These are phyloP conservation scores for Colletotrichum navitas DNA, from an alignment of 2,329 filamentous ascomycete species.

Conservation along the genomic window DNA sequence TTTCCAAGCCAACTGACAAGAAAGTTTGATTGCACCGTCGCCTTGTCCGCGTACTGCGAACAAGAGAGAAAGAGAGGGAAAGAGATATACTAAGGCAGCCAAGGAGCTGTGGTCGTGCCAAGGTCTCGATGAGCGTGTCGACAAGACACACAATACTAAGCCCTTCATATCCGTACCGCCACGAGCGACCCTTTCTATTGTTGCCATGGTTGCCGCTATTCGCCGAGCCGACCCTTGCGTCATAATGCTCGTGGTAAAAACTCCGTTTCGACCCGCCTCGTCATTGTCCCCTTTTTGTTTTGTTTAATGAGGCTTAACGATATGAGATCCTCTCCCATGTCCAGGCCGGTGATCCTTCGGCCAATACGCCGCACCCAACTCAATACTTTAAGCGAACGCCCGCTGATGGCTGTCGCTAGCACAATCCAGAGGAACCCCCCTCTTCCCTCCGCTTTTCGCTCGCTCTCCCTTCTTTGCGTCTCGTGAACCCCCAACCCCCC, in stretches of 20 bases:
- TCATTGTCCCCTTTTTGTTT: constrained; percentile 25
- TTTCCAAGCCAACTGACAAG: constrained; percentile 1
- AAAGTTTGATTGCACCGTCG: constrained; percentile 22
- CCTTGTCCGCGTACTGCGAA: not conserved
- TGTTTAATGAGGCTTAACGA: constrained; percentile 33
- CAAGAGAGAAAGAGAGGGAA: not conserved
- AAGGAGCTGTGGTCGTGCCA: not conserved
- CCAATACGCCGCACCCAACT: constrained; percentile 15
- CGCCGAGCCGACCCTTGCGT: constrained; percentile 6
- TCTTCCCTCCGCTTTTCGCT: not conserved
- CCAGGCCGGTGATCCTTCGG: constrained; percentile 31
- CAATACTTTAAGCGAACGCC: constrained; percentile 32
- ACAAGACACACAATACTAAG: not conserved
- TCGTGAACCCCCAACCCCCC: constrained; percentile 13
- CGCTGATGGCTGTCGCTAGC: constrained; percentile 22
- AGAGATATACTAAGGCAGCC: not conserved
- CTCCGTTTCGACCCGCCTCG: constrained; percentile 31
- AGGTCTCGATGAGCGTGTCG: not conserved
- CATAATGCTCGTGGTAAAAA: constrained; percentile 15
- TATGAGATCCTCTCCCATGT: constrained; percentile 10
- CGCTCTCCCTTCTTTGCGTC: not conserved
- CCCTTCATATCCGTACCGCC: not conserved
- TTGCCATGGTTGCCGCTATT: not conserved
- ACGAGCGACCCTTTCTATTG: constrained; percentile 3
- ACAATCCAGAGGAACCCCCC: not conserved